Evolutionary conservation across 257 asterid species (phyloP).

Genomic region (Nicotiana tabacum): DNA sequence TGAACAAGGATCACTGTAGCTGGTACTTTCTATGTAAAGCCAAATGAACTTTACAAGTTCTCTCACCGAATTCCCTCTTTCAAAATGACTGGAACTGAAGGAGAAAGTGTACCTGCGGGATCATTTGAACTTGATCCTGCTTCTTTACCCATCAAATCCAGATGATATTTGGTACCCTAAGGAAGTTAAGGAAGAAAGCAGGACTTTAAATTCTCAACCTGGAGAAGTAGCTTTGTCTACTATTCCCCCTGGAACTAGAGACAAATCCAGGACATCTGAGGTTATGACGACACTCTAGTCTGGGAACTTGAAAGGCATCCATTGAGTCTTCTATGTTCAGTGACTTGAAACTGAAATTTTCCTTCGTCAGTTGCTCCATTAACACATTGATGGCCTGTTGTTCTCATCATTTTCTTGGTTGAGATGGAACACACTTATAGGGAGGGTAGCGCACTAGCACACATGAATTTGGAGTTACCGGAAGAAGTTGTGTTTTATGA

Average conservation of each 20-base stretch:
- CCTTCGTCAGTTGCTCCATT: background rate
- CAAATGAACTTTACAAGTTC: constrained; percentile 41
- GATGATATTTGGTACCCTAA: constrained; percentile 40
- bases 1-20: constrained; percentile 18
- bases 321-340: background rate
- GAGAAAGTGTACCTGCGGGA: constrained; percentile 54
- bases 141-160: constrained; percentile 40
- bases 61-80: constrained; percentile 52
- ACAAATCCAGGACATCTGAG: background rate
- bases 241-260: background rate
- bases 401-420: background rate
- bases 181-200: background rate
- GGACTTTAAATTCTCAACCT: constrained; percentile 6
- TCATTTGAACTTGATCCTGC: constrained; percentile 84
- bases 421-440: background rate
- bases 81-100: constrained; percentile 51
- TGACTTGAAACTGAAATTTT: background rate
- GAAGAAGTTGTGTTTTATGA: background rate
- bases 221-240: constrained; percentile 10
- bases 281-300: background rate
- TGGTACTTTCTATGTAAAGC: constrained; percentile 23
- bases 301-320: constrained; percentile 13
- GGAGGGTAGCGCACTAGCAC: background rate
- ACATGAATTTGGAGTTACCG: background rate
- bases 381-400: background rate